Evolutionary conservation across 2,329 filamentous ascomycete genomes (phyloP).

Genomic region (Exophiala lecanii-corni): DNA sequence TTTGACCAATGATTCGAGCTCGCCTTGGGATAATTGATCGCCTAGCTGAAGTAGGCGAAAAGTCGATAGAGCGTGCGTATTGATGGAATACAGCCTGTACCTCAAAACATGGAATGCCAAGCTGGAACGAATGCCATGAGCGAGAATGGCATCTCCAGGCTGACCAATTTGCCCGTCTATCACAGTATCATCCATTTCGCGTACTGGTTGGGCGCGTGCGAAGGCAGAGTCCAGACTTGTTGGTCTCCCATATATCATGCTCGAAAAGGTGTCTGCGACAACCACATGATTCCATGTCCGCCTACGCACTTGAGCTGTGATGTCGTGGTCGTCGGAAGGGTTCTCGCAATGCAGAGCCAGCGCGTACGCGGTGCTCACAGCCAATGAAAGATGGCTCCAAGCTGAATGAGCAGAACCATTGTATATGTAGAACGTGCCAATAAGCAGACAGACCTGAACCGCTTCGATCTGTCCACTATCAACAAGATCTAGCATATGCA

Average conservation of each 20-base stretch:
- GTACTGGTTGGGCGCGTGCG: conserved; percentile 23
- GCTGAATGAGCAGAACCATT: conserved; percentile 24
- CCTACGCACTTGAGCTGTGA: conserved; percentile 27
- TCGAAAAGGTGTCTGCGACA: conserved; percentile 29
- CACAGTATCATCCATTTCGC: conserved; percentile 27
- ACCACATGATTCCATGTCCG: conserved; percentile 31
- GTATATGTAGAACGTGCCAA: conserved; percentile 29
- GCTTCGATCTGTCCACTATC: conserved; percentile 24
- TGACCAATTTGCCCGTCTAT: conserved; percentile 2
- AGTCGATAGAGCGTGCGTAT: conserved; percentile 25
- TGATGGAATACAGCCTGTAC: conserved; percentile 29
- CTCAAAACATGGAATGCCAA: conserved; percentile 30
- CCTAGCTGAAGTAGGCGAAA: conserved; percentile 26
- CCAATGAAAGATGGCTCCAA: conserved; percentile 25
- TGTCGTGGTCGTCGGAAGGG: conserved; percentile 4
- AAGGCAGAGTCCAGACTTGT: conserved; percentile 29
- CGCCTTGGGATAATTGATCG: conserved; percentile 6
- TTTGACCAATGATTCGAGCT: conserved; percentile 5
- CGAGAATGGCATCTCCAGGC: not conserved
- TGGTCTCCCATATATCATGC: conserved; percentile 31
- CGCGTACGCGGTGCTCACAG: conserved; percentile 22
- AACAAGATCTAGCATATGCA: conserved; percentile 21
- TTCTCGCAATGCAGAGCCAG: conserved; percentile 20
- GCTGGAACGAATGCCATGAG: conserved; percentile 1
- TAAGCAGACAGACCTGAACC: conserved; percentile 26